Evolutionary conservation across 2,329 filamentous ascomycete genomes (phyloP), one percentile per base, ranked within the genome.

Genomic region (Trichophyton mentagrophytes): DNA sequence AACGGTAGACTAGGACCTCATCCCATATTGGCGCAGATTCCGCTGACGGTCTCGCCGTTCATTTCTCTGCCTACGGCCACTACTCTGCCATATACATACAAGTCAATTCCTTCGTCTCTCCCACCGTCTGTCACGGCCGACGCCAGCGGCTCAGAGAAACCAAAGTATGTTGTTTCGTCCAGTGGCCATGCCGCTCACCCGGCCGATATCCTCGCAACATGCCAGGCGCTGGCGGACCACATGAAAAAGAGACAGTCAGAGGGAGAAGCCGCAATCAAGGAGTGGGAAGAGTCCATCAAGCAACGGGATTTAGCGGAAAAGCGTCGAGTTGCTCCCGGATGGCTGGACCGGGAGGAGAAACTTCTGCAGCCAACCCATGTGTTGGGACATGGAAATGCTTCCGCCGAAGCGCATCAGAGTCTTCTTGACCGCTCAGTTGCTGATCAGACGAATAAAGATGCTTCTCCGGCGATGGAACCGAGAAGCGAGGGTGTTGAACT

Each of bases 61-160:
- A 84, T 97, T 68, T 88, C 87, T 63, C 86, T 99, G 36, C 93
- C 93, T 9, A 87, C 89, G 33, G 87, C 92, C 27, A 88, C 91
- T 20, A 96, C 91, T 0, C 84, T 99, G 6, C 92, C 93, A 25
- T 97, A 97, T 78, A 95, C 90, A 67, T 97, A 96, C 81, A 92
- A 91, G 71, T 82, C 85, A 9, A 86, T 97, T 70, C 89, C 92
- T 0, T 92, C 90, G 0, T 88, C 90, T 1, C 83, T 97, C 0
- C 92, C 93, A 0, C 84, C 84, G 1, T 88, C 88, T 1, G 80
- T 84, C 38, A 82, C 84, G 6, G 80, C 80, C 62, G 76, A 81
- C 62, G 72, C 49, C 49, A 17, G 49, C 25, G 71, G 77, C 65
- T 67, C 72, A 17, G 70, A 76, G 61, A 69, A 86, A 83, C 66